A percentile compares a stretch with the other conserved stretches of the same genome.
These are phyloP conservation scores for Euphorbia corollata DNA, from an alignment of 441 rosid species.

Conservation along the genomic window DNA sequence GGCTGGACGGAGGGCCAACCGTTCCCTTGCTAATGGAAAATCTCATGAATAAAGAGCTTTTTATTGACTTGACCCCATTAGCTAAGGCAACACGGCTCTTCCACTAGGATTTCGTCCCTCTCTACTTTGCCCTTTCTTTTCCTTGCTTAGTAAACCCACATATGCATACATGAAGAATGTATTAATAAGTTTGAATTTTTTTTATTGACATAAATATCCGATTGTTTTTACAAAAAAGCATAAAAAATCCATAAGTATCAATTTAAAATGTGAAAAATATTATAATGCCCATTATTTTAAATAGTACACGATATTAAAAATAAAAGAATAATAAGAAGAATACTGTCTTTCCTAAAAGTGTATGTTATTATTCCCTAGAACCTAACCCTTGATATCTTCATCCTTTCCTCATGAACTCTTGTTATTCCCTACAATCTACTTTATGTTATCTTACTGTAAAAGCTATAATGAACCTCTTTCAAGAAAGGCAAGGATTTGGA, in stretches of 20 bases:
- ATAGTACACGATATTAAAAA: neutral
- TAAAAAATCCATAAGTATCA: neutral
- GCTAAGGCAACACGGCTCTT: no score
- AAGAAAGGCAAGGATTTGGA: neutral
- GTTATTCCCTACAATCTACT: neutral
- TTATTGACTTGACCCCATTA: no score
- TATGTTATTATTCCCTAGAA: neutral
- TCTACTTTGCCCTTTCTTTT: neutral
- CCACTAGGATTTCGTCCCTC: neutral
- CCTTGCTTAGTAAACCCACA: neutral
- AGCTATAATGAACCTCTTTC: neutral
- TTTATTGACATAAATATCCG: neutral
- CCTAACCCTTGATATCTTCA: neutral
- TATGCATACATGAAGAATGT: neutral
- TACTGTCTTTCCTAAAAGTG: neutral
- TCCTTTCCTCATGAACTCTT: neutral
- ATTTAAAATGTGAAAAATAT: neutral
- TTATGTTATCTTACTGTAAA: neutral
- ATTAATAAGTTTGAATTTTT: neutral
- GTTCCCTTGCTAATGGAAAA: no score
- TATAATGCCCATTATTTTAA: neutral
- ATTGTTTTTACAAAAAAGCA: neutral
- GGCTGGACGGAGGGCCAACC: no score
- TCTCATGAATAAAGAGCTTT: no score
- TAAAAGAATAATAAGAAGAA: neutral